Percentiles rank a stretch among this genome's conserved stretches.
Conservation (phyloP, 2,329 filamentous ascomycete species). For the Arthrobotrys musiformis region DNA sequence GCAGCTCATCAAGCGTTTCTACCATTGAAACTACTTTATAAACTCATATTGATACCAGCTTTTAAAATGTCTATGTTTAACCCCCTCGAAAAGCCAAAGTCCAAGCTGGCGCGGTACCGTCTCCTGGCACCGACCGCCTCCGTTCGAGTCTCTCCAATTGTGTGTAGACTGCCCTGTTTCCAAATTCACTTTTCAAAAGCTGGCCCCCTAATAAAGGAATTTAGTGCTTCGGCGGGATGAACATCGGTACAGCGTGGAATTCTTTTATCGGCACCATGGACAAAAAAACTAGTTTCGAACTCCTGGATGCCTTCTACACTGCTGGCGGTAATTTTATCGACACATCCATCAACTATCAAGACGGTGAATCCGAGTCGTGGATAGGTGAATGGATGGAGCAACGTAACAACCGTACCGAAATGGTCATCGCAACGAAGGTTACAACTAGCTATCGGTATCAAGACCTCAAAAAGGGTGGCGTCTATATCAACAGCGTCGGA, state of each 20-base stretch:
- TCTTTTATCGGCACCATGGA: slow-evolving; percentile 73
- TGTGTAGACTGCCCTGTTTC: slow-evolving; percentile 21
- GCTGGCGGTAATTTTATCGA: slow-evolving; percentile 80
- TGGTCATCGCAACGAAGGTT: slow-evolving; percentile 78
- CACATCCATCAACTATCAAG: slow-evolving; percentile 76
- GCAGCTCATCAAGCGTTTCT: no score
- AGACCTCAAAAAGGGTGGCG: slow-evolving; percentile 63
- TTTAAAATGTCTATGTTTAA: slow-evolving; percentile 58
- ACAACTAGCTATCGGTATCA: slow-evolving; percentile 69
- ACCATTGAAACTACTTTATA: no score
- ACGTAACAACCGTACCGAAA: slow-evolving; percentile 73
- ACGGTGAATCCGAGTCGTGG: slow-evolving; percentile 73
- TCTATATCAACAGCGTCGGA: slow-evolving; percentile 69
- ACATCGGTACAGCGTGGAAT: slow-evolving; percentile 71
- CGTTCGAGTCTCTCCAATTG: slow-evolving; percentile 74
- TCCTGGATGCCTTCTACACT: slow-evolving; percentile 74
- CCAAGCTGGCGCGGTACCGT: slow-evolving; percentile 73
- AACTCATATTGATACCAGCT: neutral
- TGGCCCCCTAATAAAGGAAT: slow-evolving; percentile 56
- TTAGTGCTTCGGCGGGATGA: slow-evolving; percentile 71
- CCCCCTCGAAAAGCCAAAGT: slow-evolving; percentile 68
- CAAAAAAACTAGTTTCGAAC: slow-evolving; percentile 71
- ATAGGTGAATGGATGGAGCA: slow-evolving; percentile 77
- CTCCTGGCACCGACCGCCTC: slow-evolving; percentile 74
- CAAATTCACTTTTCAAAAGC: no score